Evolutionary conservation across 805 yeast species (phyloP), one percentile per base, ranked within the genome.

Genomic region (Ogataea zsoltii): DNA sequence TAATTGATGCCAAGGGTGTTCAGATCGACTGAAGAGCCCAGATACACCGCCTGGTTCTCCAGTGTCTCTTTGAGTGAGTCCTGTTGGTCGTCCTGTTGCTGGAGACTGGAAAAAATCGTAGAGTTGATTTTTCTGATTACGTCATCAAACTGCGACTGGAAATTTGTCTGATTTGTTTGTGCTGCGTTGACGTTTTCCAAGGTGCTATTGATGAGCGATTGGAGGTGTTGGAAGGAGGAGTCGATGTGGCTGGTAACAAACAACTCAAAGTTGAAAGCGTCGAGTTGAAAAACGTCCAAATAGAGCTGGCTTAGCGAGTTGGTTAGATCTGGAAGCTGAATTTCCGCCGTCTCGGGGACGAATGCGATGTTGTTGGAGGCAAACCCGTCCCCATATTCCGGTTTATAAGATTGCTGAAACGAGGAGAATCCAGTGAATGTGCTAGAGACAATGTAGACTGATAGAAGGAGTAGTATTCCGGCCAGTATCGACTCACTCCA

Each of bases 41-140:
- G 31, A 28, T 40, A 51, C 17, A 54, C 54, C 2, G 55, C 56
- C 41, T 44, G 44, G 18, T 41, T 14, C 14, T 49, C 46, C 11
- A 54, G 34, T 7, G 42, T 28, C 12, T 36, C 23, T 25, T 50
- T 50, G 18, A 54, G 31, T 2, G 38, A n/a, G 17, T 37, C 26
- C 32, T 46, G 50, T 5, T 23, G 29, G 3, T 26, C 34, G 17
- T 51, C 34, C 29, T 51, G 57, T 10, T 33, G 21, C n/a, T 37
- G 16, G 2, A 54, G 34, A 17, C 40, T 49, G 16, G 43, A 7
- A 12, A 32, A 31, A 15, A 54, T 25, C 6, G 54, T 47, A 16
- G n/a, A 2, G 32, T 51, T 51, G 40, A 54, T 41, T 2, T 43
- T 19, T 13, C 31, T 35, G 13, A 52, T 43, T 7, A 41, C 25